A percentile compares a stretch with the other conserved stretches of the same genome.
These are phyloP conservation scores for Fonsecaea pedrosoi DNA, from an alignment of 2,329 filamentous ascomycete genomes.

Conservation along the genomic window DNA sequence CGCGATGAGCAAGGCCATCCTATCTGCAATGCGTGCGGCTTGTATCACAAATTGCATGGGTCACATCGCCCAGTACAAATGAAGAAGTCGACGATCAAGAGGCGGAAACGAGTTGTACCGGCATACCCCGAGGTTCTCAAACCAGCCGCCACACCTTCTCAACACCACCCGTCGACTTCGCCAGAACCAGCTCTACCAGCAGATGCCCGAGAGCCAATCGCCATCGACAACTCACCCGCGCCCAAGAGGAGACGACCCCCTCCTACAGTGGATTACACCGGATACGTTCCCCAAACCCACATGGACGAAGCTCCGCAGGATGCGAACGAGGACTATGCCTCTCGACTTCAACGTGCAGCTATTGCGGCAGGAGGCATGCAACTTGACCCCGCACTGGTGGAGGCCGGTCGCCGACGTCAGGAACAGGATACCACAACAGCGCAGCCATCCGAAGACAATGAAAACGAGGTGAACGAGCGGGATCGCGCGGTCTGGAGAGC, in stretches of 20 bases:
- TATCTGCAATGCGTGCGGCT: slow-evolving; percentile 96
- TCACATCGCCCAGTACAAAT: slow-evolving; percentile 94
- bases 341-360: slow-evolving; percentile 38
- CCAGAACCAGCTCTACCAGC: slow-evolving; percentile 29
- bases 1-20: slow-evolving; percentile 93
- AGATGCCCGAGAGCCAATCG: slow-evolving; percentile 26
- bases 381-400: slow-evolving; percentile 50
- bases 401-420: slow-evolving; percentile 44
- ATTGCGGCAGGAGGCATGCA: slow-evolving; percentile 46
- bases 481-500: slow-evolving; percentile 22
- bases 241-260: slow-evolving; percentile 45
- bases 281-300: slow-evolving; percentile 47
- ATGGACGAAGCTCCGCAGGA: slow-evolving; percentile 44
- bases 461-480: background rate
- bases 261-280: slow-evolving; percentile 59
- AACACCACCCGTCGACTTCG: slow-evolving; percentile 28
- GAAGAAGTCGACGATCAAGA: slow-evolving; percentile 98
- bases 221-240: slow-evolving; percentile 33
- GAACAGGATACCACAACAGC: slow-evolving; percentile 28
- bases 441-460: slow-evolving; percentile 4
- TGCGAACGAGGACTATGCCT: slow-evolving; percentile 29
- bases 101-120: slow-evolving; percentile 91
- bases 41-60: slow-evolving; percentile 96
- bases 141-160: slow-evolving; percentile 29
- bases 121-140: slow-evolving; percentile 59